Evolutionary conservation across 306 rosid genomes (phyloP).

Genomic region (Vigna reflexopilosa): DNA sequence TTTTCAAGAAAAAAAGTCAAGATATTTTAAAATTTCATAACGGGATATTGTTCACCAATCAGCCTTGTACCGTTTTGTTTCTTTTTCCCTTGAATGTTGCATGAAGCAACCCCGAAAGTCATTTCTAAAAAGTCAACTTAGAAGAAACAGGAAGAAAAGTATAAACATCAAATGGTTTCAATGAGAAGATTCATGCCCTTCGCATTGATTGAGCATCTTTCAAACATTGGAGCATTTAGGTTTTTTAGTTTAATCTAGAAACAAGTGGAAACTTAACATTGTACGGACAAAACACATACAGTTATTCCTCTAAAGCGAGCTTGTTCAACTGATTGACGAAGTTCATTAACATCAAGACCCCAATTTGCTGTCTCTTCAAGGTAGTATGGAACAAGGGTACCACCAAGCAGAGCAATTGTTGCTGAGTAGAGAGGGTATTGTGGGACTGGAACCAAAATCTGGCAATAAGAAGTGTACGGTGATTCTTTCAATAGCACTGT

Average conservation of each 20-base stretch:
- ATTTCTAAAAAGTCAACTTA: constrained; percentile 36
- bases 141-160: constrained; percentile 29
- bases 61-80: constrained; percentile 18
- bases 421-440: constrained; percentile 99
- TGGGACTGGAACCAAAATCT: constrained; percentile 99
- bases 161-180: constrained; percentile 22
- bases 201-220: constrained; percentile 16
- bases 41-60: constrained; percentile 18
- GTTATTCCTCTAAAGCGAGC: constrained; percentile 88
- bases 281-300: constrained; percentile 56
- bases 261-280: constrained; percentile 25
- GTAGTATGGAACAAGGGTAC: constrained; percentile 94
- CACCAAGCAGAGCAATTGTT: constrained; percentile 84
- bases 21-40: constrained; percentile 10
- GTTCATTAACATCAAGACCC: constrained; percentile 90
- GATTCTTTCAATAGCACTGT: constrained; percentile 35
- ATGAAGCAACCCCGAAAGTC: constrained; percentile 23
- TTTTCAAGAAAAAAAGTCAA: constrained; percentile 28
- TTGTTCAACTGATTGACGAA: constrained; percentile 68
- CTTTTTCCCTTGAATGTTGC: neutral
- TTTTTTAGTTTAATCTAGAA: constrained; percentile 30
- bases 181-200: constrained; percentile 33
- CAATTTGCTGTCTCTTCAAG: constrained; percentile 99
- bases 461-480: constrained; percentile 41
- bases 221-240: constrained; percentile 35